Base-by-base conservation (phyloP, 176 grass and related monocot species). In the Raddia guianensis region DNA sequence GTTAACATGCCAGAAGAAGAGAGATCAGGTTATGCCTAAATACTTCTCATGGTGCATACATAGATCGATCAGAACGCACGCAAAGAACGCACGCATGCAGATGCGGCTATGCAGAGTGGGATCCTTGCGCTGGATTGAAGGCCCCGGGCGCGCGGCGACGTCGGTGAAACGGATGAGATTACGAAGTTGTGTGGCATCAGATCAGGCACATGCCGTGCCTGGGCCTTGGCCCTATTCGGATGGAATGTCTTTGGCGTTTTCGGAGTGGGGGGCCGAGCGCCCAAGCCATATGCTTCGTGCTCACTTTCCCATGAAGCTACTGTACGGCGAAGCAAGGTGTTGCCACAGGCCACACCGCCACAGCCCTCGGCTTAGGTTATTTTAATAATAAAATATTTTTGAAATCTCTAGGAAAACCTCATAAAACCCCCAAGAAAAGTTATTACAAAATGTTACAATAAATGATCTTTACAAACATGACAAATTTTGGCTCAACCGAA, bases 211-310 rank as follows among this genome's bases (percentile, higher is more conserved):
- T n/a, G 19, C 40, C 54, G n/a, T n/a, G 19, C 55, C 54, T n/a
- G 35, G 73, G 13, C 52, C 27, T 27, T 11, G 2, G 10, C 46
- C 34, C 8, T 12, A 32, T 33, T 58, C 40, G 32, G 71, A 37
- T 20, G 72, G 42, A 37, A 75, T 16, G 20, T 37, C 33, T 40
- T 49, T 68, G 82, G 49, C 82, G 65, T 48, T 68, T 65, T 42
- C 60, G 6, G 12, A 8, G 45, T 60, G 6, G 12, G 11, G 45
- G 13, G 49, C 49, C 42, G 32, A 5, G 16, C 5, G 3, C 10
- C 68, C 46, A 47, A 7, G 5, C 13, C 21, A 45, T 35, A 27
- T 12, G 9, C 58, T 27, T 77, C 27, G 27, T 14, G 3, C 45
- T 16, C 61, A 42, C 61, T 15, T 65, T 66, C 33, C 9, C 61